A percentile compares a stretch with the other conserved stretches of the same genome.
Conservation (phyloP, 208 protist species). For the Zelonia costaricensis region DNA sequence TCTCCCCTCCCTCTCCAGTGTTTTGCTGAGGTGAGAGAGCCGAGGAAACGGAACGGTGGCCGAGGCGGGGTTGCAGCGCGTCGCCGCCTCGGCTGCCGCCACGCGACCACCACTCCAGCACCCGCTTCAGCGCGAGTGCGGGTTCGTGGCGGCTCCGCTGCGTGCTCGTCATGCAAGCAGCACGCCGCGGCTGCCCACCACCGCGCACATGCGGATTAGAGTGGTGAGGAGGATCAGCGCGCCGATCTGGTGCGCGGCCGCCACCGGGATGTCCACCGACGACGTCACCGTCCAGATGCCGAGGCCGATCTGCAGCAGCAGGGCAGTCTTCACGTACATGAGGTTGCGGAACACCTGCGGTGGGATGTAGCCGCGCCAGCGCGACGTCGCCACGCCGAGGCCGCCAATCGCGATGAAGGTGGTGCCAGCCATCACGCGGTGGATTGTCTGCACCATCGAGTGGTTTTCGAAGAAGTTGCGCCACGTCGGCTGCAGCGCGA, state of each 20-base stretch:
- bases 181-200: slow-evolving; percentile 64
- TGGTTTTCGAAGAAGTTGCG: slow-evolving; percentile 89
- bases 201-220: slow-evolving; percentile 74
- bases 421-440: slow-evolving; percentile 66
- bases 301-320: slow-evolving; percentile 82
- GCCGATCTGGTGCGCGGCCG: slow-evolving; percentile 85
- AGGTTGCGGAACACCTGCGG: slow-evolving; percentile 46
- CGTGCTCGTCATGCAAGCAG: slow-evolving; percentile 31
- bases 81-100: no score
- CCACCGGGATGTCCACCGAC: slow-evolving; percentile 90
- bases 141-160: no score
- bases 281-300: slow-evolving; percentile 94
- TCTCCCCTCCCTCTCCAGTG: no score
- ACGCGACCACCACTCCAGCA: no score
- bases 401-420: slow-evolving; percentile 51
- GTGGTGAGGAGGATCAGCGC: slow-evolving; percentile 80
- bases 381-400: slow-evolving; percentile 54
- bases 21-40: no score
- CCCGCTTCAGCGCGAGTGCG: no score
- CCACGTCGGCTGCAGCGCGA: slow-evolving; percentile 64
- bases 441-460: slow-evolving; percentile 71
- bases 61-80: no score
- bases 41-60: no score
- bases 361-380: slow-evolving; percentile 42
- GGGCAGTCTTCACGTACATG: slow-evolving; percentile 56